Percentiles rank a stretch among this genome's conserved stretches.
Evolutionary conservation across 352 stramenopile species (phyloP).

Genomic region (Phytophthora citrophthora): DNA sequence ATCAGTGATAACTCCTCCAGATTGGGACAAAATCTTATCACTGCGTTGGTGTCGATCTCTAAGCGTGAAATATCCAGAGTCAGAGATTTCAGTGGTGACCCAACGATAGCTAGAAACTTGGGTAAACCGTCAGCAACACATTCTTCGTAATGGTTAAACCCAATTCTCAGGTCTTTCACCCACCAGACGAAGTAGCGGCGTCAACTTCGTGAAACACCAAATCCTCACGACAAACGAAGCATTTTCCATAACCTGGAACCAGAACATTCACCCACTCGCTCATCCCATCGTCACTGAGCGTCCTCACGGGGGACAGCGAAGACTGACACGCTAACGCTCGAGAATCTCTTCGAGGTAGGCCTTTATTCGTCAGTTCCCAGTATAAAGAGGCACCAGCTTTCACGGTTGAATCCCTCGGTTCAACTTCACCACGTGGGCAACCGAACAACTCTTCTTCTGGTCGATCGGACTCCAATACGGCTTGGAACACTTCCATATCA

Average conservation of each 20-base stretch:
- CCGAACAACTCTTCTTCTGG: slow-evolving; percentile 17
- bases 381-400: slow-evolving; percentile 3
- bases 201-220: not conserved
- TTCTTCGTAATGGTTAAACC: not conserved
- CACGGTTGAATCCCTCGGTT: not conserved
- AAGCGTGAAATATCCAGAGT: no score
- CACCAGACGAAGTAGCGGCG: not conserved
- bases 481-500: slow-evolving; percentile 4
- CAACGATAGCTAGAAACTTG: not conserved
- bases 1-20: not conserved
- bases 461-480: slow-evolving; percentile 6
- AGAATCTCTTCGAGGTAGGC: slow-evolving; percentile 2
- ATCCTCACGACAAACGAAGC: slow-evolving; percentile 1
- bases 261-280: slow-evolving; percentile 20
- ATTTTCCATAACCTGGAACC: slow-evolving; percentile 13
- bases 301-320: not conserved
- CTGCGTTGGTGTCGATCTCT: not conserved
- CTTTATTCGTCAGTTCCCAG: slow-evolving; percentile 9
- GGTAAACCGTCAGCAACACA: slow-evolving; percentile 8
- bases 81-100: no score
- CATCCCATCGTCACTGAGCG: slow-evolving; percentile 12
- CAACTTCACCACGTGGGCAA: not conserved
- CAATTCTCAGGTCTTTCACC: slow-evolving; percentile 8
- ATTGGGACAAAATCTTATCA: not conserved
- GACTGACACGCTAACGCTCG: not conserved